phyloP scores from a whole-genome alignment of 345 rosid genomes.

The Punica granatum region DNA sequence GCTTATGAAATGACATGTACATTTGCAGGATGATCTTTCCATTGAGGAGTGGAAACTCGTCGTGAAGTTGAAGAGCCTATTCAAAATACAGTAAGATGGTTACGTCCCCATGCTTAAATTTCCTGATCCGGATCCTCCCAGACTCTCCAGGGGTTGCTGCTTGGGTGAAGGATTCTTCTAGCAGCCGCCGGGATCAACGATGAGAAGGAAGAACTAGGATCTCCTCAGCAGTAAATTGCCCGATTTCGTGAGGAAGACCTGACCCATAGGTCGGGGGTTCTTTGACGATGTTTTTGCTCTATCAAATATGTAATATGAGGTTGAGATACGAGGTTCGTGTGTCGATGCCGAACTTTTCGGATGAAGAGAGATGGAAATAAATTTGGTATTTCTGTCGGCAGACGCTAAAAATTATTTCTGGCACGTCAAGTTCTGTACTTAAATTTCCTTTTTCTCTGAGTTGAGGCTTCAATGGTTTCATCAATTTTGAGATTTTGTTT shows the following conservation, averaged over 20 bases:
- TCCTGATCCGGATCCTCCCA: background rate
- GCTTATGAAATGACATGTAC: background rate
- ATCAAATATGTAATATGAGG: background rate
- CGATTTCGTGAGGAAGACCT: background rate
- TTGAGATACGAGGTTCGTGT: background rate
- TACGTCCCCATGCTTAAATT: background rate
- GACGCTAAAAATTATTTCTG: too few relatives aligned
- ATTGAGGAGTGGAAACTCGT: slow-evolving; percentile 77
- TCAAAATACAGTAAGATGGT: slow-evolving; percentile 47
- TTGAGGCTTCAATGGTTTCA: too few relatives aligned
- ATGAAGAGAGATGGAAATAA: background rate
- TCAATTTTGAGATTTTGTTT: too few relatives aligned
- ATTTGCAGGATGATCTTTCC: slow-evolving; percentile 58
- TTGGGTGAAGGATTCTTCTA: background rate
- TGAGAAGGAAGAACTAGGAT: background rate
- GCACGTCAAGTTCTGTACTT: too few relatives aligned
- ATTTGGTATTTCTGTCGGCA: background rate
- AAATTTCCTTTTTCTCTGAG: too few relatives aligned
- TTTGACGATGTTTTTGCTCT: background rate
- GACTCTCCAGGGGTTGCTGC: background rate
- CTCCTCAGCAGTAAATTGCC: background rate
- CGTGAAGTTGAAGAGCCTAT: slow-evolving; percentile 60
- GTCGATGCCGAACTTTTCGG: background rate
- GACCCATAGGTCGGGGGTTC: background rate
- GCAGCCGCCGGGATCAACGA: background rate